Evolutionary conservation across 352 stramenopile genomes (phyloP).

Genomic region (Phytopythium mirpurense): DNA sequence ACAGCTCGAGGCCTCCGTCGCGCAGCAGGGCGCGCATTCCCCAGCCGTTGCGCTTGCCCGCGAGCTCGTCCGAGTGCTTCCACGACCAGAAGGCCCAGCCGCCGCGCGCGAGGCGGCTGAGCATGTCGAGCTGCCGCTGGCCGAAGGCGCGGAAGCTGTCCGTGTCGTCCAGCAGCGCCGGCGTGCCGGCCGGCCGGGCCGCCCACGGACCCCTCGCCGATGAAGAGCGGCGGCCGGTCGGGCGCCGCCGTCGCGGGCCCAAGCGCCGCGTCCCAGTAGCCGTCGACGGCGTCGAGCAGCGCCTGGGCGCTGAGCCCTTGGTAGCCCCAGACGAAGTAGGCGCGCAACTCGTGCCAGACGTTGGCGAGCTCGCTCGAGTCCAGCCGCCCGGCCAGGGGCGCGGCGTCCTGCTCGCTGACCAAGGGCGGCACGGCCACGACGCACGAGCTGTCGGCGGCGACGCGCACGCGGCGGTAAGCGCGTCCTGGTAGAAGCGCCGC

Average conservation of each 20-base stretch:
- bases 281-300: conserved; percentile 15
- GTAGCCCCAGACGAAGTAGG: conserved; percentile 52
- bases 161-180: conserved; percentile 23
- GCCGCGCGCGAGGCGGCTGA: conserved; percentile 11
- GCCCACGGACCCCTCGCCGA: conserved; percentile 52
- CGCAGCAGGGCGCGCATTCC: conserved; percentile 26
- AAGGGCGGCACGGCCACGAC: conserved; percentile 36
- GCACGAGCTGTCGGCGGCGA: conserved; percentile 27
- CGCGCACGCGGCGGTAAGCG: conserved; percentile 33
- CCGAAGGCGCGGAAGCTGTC: conserved; percentile 27
- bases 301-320: conserved; percentile 15
- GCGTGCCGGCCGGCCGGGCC: conserved; percentile 19
- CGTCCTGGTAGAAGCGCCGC: conserved; percentile 30
- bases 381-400: conserved; percentile 5
- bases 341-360: conserved; percentile 55
- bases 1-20: conserved; percentile 13
- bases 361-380: conserved; percentile 25
- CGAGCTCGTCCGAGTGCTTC: conserved; percentile 32
- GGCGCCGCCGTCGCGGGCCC: conserved; percentile 6
- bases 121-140: conserved; percentile 23
- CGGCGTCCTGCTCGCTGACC: conserved; percentile 27
- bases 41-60: conserved; percentile 29
- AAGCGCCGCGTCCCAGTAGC: conserved; percentile 16
- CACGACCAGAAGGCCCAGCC: conserved; percentile 54
- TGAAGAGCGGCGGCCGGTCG: conserved; percentile 17